phyloP scores from a whole-genome alignment of 2,329 filamentous ascomycete genomes.

The Rachicladosporium sp. region DNA sequence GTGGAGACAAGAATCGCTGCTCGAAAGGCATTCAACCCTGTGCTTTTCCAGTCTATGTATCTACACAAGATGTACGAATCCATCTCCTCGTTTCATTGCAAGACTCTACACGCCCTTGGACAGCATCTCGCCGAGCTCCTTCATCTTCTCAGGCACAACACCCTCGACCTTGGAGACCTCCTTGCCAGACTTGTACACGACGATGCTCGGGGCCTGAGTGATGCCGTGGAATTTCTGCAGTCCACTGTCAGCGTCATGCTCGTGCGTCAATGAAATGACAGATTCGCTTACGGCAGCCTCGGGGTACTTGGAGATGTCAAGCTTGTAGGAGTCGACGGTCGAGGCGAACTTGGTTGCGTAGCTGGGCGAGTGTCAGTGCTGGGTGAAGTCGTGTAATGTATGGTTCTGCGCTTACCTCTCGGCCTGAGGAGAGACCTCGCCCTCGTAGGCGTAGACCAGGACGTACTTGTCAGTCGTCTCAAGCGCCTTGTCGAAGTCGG shows the following conservation, averaged over 20 bases:
- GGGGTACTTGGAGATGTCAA: constrained; percentile 16
- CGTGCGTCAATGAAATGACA: no score
- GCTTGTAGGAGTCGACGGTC: constrained; percentile 18
- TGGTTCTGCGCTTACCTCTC: constrained; percentile 15
- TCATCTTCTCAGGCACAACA: constrained; percentile 11
- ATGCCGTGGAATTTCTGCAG: constrained; percentile 17
- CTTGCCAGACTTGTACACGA: constrained; percentile 22
- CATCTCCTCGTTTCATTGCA: no score
- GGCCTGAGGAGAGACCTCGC: constrained; percentile 13
- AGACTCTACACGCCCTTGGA: no score
- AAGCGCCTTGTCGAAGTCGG: constrained; percentile 19
- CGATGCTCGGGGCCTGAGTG: constrained; percentile 14
- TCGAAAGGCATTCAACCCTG: no score
- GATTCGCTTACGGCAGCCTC: constrained; percentile 16
- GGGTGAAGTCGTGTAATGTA: background rate
- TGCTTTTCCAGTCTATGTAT: no score
- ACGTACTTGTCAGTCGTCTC: constrained; percentile 20
- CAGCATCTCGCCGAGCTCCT: constrained; percentile 12
- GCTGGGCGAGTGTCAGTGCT: constrained; percentile 7
- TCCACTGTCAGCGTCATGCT: no score
- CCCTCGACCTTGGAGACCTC: constrained; percentile 20
- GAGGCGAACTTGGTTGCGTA: constrained; percentile 17
- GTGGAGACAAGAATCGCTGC: no score
- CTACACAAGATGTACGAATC: no score
- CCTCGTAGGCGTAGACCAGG: constrained; percentile 22